These are phyloP conservation scores for Micractinium sp. DNA, from an alignment of 139 green algal genomes.

Conservation along the genomic window DNA sequence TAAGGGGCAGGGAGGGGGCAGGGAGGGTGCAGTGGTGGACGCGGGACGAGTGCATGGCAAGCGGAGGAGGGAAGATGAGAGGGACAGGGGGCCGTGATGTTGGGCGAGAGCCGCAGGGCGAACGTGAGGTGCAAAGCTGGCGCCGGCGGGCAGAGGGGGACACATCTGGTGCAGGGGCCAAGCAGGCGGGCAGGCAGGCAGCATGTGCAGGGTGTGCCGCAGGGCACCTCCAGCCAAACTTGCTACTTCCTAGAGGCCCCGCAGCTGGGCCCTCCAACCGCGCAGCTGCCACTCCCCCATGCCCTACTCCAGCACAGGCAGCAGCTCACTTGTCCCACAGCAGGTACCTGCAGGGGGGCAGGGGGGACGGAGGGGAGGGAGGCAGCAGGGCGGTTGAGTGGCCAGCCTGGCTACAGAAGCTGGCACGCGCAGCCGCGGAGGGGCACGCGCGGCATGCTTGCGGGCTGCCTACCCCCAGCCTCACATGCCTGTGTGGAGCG, in stretches of 20 bases:
- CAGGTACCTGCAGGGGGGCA: not conserved
- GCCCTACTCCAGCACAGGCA: not conserved
- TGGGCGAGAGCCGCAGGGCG: too few species aligned
- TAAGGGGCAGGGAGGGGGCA: too few species aligned
- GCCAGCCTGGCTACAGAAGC: not conserved
- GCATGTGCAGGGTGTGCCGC: too few species aligned
- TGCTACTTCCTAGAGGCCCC: too few species aligned
- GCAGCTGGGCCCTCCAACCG: not conserved
- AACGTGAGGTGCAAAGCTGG: too few species aligned
- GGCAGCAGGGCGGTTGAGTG: not conserved
- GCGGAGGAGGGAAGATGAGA: not conserved
- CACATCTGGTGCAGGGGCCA: too few species aligned
- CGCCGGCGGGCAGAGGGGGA: too few species aligned
- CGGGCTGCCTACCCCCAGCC: not conserved
- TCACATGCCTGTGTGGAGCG: not conserved
- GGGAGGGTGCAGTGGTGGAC: too few species aligned
- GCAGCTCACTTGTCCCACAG: constrained; percentile 36
- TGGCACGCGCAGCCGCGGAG: not conserved
- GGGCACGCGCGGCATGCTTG: too few species aligned
- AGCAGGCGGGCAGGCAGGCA: too few species aligned
- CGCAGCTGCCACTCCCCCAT: not conserved
- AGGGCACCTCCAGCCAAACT: too few species aligned
- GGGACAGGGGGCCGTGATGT: too few species aligned
- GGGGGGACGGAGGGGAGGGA: not conserved
- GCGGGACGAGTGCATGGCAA: not conserved